These are phyloP conservation scores for Globisporangium paddicum DNA, from an alignment of 352 stramenopile species.

Conservation along the genomic window DNA sequence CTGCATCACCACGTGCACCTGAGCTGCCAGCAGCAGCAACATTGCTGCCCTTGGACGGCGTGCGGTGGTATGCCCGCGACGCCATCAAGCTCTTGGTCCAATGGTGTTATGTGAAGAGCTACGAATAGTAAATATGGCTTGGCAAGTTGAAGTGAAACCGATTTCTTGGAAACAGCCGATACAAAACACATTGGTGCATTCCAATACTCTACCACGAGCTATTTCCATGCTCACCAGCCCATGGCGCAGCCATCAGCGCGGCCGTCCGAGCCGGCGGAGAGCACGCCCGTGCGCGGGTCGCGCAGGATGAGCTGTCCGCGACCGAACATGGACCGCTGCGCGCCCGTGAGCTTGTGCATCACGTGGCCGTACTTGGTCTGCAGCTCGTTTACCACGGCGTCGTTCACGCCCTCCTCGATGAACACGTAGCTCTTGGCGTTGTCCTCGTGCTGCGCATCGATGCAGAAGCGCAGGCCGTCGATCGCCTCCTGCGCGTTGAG, in stretches of 20 bases:
- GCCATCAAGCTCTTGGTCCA: background rate
- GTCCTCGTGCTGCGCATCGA: slow-evolving; percentile 76
- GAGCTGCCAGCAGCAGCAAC: background rate
- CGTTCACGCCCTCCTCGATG: slow-evolving; percentile 80
- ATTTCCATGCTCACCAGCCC: slow-evolving; percentile 58
- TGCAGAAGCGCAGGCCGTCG: slow-evolving; percentile 93
- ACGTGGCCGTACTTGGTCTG: slow-evolving; percentile 74
- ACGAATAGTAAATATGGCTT: background rate
- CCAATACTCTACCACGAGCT: background rate
- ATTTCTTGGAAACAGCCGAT: background rate
- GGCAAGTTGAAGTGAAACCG: background rate
- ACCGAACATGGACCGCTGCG: slow-evolving; percentile 55
- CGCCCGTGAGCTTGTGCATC: slow-evolving; percentile 31
- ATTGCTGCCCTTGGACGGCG: background rate
- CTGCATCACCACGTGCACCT: background rate
- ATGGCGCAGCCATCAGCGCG: slow-evolving; percentile 94
- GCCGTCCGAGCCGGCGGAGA: slow-evolving; percentile 94
- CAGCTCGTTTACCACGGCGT: slow-evolving; percentile 67
- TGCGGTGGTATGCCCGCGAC: background rate
- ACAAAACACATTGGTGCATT: background rate
- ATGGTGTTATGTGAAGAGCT: background rate
- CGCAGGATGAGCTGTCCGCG: slow-evolving; percentile 83
- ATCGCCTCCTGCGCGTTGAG: slow-evolving; percentile 90
- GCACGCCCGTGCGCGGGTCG: slow-evolving; percentile 78
- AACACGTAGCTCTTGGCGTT: slow-evolving; percentile 58